A percentile compares a stretch with the other conserved stretches of the same genome.
Evolutionary conservation across 1,139 yeast species (phyloP).

Genomic region (Trichomonascaceae sp.): DNA sequence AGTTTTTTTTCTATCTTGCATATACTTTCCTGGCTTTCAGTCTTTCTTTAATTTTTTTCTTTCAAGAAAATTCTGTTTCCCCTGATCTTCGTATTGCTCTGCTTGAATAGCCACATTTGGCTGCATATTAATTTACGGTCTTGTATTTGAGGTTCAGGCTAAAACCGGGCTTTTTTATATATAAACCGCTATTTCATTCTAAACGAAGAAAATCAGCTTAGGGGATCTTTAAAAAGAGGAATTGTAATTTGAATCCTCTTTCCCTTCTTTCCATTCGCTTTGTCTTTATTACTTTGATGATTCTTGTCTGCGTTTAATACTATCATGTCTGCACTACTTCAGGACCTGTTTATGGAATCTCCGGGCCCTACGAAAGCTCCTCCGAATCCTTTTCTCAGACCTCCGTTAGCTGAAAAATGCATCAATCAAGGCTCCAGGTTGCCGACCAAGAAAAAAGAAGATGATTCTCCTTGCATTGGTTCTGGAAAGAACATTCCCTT

Average conservation of each 20-base stretch:
- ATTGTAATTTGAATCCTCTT: background rate
- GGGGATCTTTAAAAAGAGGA: background rate
- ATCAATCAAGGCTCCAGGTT: background rate
- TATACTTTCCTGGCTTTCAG: background rate
- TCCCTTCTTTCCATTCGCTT: background rate
- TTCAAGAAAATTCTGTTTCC: background rate
- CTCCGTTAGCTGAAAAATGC: slow-evolving; percentile 5
- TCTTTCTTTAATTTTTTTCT: background rate
- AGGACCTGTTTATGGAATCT: slow-evolving; percentile 6
- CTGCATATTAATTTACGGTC: background rate
- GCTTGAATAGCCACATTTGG: background rate
- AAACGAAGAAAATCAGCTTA: background rate
- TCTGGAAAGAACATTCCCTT: background rate
- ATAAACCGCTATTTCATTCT: background rate
- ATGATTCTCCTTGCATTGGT: slow-evolving; percentile 6
- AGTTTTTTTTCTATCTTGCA: background rate
- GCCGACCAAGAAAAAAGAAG: background rate
- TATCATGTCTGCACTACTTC: slow-evolving; percentile 2
- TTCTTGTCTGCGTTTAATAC: background rate
- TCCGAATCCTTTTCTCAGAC: slow-evolving; percentile 3
- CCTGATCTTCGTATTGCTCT: background rate
- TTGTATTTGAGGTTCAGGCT: background rate
- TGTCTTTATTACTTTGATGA: background rate
- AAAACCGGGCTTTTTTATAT: background rate
- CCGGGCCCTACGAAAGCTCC: slow-evolving; percentile 1